A percentile compares a stretch with the other conserved stretches of the same genome.
phyloP scores from a whole-genome alignment of 371 early-diverging fungal species.

The Mucor racemosus region DNA sequence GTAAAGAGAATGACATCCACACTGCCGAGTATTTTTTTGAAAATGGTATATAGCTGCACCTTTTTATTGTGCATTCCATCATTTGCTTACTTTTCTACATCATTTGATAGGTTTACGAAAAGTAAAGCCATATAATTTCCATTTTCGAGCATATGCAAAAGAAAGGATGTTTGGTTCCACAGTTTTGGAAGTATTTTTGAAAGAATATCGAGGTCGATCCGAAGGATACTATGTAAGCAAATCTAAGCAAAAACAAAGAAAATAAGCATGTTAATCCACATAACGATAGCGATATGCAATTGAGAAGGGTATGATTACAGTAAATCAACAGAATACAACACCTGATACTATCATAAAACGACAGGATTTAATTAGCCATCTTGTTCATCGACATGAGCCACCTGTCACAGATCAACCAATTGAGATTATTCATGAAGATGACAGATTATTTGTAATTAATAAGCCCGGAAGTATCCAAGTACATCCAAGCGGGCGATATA shows the following conservation, averaged over 20 bases:
- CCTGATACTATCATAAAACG: conserved; percentile 64
- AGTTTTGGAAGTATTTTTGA: conserved; percentile 77
- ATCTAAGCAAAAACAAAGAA: neutral
- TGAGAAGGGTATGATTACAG: conserved; percentile 71
- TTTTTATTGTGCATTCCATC: neutral
- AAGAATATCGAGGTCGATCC: conserved; percentile 87
- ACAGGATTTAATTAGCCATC: conserved; percentile 79
- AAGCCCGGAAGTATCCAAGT: conserved; percentile 91
- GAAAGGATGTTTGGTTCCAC: conserved; percentile 86
- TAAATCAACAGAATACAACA: conserved; percentile 69
- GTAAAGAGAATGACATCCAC: conserved; percentile 21
- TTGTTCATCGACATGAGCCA: conserved; percentile 95
- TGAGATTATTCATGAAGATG: conserved; percentile 65
- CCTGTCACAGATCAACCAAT: conserved; percentile 75
- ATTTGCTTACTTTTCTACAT: neutral
- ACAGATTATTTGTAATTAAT: conserved; percentile 78
- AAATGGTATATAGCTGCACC: conserved; percentile 35
- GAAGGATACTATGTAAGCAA: conserved; percentile 78
- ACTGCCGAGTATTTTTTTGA: conserved; percentile 56
- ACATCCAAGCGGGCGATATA: conserved; percentile 81
- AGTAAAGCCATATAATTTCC: conserved; percentile 83
- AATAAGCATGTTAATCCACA: neutral
- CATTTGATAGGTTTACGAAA: conserved; percentile 67
- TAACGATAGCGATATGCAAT: conserved; percentile 74
- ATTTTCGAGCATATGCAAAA: conserved; percentile 85